Evolutionary conservation across 768 basidiomycete species (phyloP).

Genomic region (Chalciporus piperatus): DNA sequence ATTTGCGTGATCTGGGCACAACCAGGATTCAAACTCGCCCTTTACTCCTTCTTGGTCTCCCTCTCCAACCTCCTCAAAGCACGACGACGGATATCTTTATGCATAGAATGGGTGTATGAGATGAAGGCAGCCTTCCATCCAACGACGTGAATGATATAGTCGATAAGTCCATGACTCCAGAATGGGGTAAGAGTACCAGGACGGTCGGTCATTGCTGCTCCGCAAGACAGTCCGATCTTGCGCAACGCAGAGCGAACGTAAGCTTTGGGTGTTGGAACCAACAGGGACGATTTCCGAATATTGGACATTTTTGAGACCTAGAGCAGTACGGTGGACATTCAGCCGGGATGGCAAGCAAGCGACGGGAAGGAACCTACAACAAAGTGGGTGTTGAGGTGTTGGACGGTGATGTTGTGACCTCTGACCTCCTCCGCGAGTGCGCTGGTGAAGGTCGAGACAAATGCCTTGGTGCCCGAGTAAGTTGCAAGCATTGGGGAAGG

Average conservation of each 20-base stretch:
- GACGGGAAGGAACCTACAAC: slow-evolving; percentile 57
- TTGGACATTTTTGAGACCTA: slow-evolving; percentile 94
- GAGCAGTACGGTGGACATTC: neutral
- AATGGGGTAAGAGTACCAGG: slow-evolving; percentile 80
- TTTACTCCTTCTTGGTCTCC: slow-evolving; percentile 50
- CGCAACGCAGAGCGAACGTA: slow-evolving; percentile 78
- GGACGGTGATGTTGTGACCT: slow-evolving; percentile 71
- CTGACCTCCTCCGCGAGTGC: slow-evolving; percentile 84
- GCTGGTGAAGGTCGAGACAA: slow-evolving; percentile 80
- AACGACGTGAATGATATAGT: slow-evolving; percentile 60
- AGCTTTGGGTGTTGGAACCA: slow-evolving; percentile 69
- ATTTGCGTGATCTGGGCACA: neutral
- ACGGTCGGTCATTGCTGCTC: slow-evolving; percentile 68
- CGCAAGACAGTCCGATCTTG: slow-evolving; percentile 74
- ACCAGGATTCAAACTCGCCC: neutral
- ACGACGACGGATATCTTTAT: slow-evolving; percentile 71
- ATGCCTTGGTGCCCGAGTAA: slow-evolving; percentile 91
- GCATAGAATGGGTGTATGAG: slow-evolving; percentile 60
- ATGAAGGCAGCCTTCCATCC: slow-evolving; percentile 55
- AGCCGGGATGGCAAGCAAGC: neutral
- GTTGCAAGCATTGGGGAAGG: slow-evolving; percentile 92
- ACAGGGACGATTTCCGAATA: slow-evolving; percentile 66
- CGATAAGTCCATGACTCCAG: slow-evolving; percentile 84
- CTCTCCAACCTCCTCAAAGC: slow-evolving; percentile 62
- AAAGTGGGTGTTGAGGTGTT: slow-evolving; percentile 90